Evolutionary conservation across 768 basidiomycete genomes (phyloP), one percentile per base, ranked within the genome.

Genomic region (Tulasnella sp.): DNA sequence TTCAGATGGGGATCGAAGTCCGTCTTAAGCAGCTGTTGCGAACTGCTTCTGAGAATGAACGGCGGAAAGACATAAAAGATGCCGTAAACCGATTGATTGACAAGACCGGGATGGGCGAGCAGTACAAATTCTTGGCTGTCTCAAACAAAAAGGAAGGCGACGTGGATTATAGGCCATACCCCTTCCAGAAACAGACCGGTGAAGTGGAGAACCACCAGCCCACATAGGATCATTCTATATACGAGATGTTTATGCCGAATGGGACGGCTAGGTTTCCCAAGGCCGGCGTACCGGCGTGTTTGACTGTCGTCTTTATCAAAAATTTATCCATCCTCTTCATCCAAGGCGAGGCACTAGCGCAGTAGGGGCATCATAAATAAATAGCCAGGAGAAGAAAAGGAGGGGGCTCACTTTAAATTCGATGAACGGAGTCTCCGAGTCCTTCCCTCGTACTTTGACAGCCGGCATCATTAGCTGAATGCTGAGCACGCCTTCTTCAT

Each of bases 381-480:
- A 19, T 41, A 11, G 21, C 30, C 10, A n/a, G 3, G 5, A 34
- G 41, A 21, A 34, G 51, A 15, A 46, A 56, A 55, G 2, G 25
- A 7, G 11, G 34, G 4, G 31, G 75, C 85, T 68, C 65, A 93
- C 92, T 71, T 85, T 78, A 68, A 92, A 93, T 66, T 94, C 92
- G 52, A 94, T 83, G 65, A 92, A 92, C 0, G 82, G 59, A 21
- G 52, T 60, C 12, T n/a, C 87, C 54, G 82, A 75, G 51, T 76
- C 73, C 21, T 71, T 73, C 21, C 71, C 77, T 72, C 50, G 71
- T 75, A 38, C 24, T n/a, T 43, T 29, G 19, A 53, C 58, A 1
- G 77, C 68, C 29, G 78, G 84, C 77, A 96, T 92, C 64, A 96
- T 76, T 70, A 96, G 88, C 66, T 98, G 94, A 60, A 97, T 71